Base-by-base conservation (phyloP, 106 monocot genomes). In the Dendrobium chrysotoxum region DNA sequence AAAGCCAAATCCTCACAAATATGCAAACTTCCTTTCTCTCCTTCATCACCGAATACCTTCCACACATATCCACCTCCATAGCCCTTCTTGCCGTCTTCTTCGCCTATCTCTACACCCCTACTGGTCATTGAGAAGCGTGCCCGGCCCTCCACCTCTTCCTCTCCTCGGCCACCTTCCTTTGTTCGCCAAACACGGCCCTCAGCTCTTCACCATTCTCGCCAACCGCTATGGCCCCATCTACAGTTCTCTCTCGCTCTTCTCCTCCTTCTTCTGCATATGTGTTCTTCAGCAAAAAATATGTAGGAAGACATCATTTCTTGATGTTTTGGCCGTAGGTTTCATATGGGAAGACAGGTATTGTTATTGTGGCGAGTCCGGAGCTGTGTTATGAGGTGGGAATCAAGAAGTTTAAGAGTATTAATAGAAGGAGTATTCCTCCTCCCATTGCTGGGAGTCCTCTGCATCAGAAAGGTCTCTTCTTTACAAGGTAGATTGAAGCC, bases 301-400 rank as follows among this genome's bases (percentile, higher is more conserved):
- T 35, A 35, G 2, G 15, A 35, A 35, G 2, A 50, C 2, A 50
- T 23, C 61, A 61, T 3, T 23, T 61, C 0, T 61, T 28, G 66
- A 2, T 40, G 21, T 76, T 12, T 5, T 35, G 17, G 16, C 47
- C 2, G 1, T 70, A 87, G 93, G 80, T 93, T n/a, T 77, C 93
- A 93, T 68, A 79, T 93, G 88, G 93, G 93, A 25, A 87, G 93
- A 79, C 93, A 91, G 41, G 91, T 91, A 44, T 93, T 11, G 67
- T 93, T 57, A 84, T 93, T 7, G 80, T 93, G 42, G 91, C 89
- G 17, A 88, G 89, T 40, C 71, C 91, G 20, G 93, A 93, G 53
- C 79, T 93, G 41, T 91, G 90, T 79, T 91, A 78, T 39, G 90
- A 91, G 58, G 88, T 89, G 7, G 93, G 91, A 5, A 83, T 93